Conservation (phyloP, 2,329 filamentous ascomycete genomes). For the Nigrograna mackinnonii region DNA sequence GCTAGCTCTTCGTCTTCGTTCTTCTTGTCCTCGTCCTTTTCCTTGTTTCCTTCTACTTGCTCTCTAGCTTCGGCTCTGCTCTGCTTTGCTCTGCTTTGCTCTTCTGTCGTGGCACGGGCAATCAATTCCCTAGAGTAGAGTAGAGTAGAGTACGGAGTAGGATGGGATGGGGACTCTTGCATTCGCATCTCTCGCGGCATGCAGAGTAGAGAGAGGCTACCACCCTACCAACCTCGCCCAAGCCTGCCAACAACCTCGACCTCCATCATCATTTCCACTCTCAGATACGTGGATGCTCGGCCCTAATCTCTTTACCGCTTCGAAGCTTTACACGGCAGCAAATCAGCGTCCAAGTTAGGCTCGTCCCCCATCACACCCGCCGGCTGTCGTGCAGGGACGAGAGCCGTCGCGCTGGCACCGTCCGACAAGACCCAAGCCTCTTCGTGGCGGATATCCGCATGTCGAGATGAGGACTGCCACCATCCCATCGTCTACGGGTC, state of each 20-base stretch:
- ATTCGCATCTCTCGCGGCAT: background rate
- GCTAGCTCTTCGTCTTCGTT: no score
- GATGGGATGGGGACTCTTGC: background rate
- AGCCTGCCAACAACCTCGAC: constrained; percentile 5
- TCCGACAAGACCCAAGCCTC: constrained; percentile 11
- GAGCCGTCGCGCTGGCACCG: constrained; percentile 9
- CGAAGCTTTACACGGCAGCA: constrained; percentile 9
- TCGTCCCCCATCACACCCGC: constrained; percentile 11
- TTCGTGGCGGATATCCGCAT: no score
- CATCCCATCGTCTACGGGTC: no score
- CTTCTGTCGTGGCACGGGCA: no score
- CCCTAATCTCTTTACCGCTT: constrained; percentile 18
- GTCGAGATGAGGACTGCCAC: no score
- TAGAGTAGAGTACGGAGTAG: background rate
- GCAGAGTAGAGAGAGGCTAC: background rate
- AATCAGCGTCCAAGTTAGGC: constrained; percentile 7
- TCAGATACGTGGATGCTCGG: constrained; percentile 8
- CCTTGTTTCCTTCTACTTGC: no score
- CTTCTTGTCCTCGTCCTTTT: no score
- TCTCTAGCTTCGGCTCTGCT: no score
- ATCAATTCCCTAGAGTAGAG: no score
- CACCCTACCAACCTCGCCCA: background rate
- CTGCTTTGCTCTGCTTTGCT: no score
- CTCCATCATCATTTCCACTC: constrained; percentile 18
- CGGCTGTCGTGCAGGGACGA: constrained; percentile 20